Evolutionary conservation across 768 basidiomycete species (phyloP), one percentile per base, ranked within the genome.

Genomic region (Gloeophyllum trabeum): DNA sequence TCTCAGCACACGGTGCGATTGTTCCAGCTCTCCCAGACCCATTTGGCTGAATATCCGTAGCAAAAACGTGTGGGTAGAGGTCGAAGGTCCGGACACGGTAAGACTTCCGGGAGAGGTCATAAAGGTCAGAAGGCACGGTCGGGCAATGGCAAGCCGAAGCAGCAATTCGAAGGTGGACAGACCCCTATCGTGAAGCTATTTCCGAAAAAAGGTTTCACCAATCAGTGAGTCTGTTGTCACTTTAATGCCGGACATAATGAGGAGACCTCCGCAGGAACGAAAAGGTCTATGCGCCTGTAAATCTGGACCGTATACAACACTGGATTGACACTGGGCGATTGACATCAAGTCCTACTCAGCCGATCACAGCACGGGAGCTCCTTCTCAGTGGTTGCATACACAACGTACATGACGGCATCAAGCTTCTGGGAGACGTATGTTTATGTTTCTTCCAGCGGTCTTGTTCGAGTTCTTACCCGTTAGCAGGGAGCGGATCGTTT

Each of bases 51-150:
- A 44, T 35, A 37, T 45, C 42, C 10, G 35, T 51, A 93, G 90
- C 81, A 83, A 82, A 90, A 91, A 79, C 88, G 94, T 57, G 74
- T 92, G 21, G 94, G 96, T 54, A 72, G 94, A 55, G 94, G 94
- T 55, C 85, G 89, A 64, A 88, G 88, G 23, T 91, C 90, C 2
- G 84, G 85, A 21, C 76, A 84, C 45, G 96, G 96, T 48, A 81
- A 90, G 47, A 97, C 94, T 1, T 83, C 93, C 6, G 90, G 90
- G 49, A 75, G 90, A 43, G 96, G 96, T 63, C 75, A 87, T 61
- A 99, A 99, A 53, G 96, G 96, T 51, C 91, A 94, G 62, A 93
- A 92, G 46, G 82, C 96, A 26, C 79, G 94, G 47, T 78, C 89
- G 4, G 93, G 93, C 2, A 79, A 82, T 45, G 87, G 90, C 4